Evolutionary conservation across 2,329 filamentous ascomycete species (phyloP), one percentile per base, ranked within the genome.

Genomic region (Cladophialophora exuberans): DNA sequence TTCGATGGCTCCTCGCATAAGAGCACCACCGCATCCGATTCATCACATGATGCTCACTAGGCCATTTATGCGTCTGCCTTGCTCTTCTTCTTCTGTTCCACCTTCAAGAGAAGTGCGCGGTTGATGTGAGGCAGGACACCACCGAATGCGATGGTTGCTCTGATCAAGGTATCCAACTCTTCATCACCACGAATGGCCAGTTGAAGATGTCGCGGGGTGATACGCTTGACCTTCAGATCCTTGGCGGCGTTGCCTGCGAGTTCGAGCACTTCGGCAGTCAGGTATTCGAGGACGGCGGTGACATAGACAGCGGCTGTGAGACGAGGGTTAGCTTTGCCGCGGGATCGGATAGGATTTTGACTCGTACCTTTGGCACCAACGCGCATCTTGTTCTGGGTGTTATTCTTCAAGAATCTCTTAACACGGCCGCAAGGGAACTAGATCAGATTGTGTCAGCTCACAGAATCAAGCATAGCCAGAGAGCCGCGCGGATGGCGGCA

Each of bases 141-240:
- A 80, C 94, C 94, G 66, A 95, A 97, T 58, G 94, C 94, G 69
- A 99, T 99, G 61, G 94, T 99, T 54, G 94, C 94, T 68, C 92
- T 89, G 73, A 99, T 97, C 55, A 99, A 82, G 20, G 92, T 97
- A 74, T 99, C 94, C 66, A 99, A 83, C 77, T 99, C 94, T 79
- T 99, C 94, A 75, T 99, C 94, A 70, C 94, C 94, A 69, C 94
- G 91, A 72, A 99, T 99, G 68, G 94, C 94, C 61, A 99, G 89
- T 76, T 99, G 94, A 63, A 99, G 80, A 76, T 99, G 94, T 74
- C 94, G 92, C 53, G 94, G 94, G 10, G 93, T 97, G 76, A 99
- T 99, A 77, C 94, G 94, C 86, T 97, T 99, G 79, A 97, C 94
- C 79, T 97, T 99, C 72, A 97, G 88, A 76, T 99, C 94, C 83